Evolutionary conservation across 495 filamentous ascomycete genomes (phyloP), one percentile per base, ranked within the genome.

Genomic region (Penicillium coprophilum): DNA sequence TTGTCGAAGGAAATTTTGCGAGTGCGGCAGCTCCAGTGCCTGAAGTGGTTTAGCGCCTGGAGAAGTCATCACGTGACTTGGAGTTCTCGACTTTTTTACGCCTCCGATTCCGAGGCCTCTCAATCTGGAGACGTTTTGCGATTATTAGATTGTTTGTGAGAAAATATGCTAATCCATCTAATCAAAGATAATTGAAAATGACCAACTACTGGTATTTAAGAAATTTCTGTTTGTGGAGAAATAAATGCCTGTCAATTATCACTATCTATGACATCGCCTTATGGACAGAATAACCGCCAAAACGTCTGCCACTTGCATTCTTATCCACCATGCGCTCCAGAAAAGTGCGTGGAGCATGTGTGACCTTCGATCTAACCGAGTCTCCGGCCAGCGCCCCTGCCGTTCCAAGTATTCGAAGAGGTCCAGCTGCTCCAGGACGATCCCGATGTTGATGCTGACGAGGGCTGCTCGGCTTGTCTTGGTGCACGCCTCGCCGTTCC

Each of bases 381-480:
- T 65, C 90, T 79, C 23, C 82, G 78, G 9, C 90, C 90, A 15
- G 82, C 71, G 1, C 90, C 90, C 59, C 86, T 76, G 17, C 68
- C 79, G 61, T 78, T 77, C 89, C 89, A 92, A 0, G 82, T 67
- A 50, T 66, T 75, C 31, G 74, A 71, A 40, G 65, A 77, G 38
- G 44, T 56, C 64, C 62, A 77, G 52, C 44, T 15, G 24, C 64
- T 71, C 55, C 44, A 65, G 55, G 55, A 70, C 53, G 71, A 59
- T 19, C 24, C 36, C 31, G 71, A 61, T 23, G 64, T 62, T 21
- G 53, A 50, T 27, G 48, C 62, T n/a, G 64, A 52, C 41, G 64
- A 66, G 38, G 55, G 46, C 12, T 50, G 54, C 23, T 52, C 62
- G 13, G 62, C 43, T 44, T 63, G 64, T 28, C 51, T 38, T n/a